Percentiles rank a stretch among this genome's conserved stretches.
phyloP scores from a whole-genome alignment of 441 rosid genomes.

The Macaranga tanarius region DNA sequence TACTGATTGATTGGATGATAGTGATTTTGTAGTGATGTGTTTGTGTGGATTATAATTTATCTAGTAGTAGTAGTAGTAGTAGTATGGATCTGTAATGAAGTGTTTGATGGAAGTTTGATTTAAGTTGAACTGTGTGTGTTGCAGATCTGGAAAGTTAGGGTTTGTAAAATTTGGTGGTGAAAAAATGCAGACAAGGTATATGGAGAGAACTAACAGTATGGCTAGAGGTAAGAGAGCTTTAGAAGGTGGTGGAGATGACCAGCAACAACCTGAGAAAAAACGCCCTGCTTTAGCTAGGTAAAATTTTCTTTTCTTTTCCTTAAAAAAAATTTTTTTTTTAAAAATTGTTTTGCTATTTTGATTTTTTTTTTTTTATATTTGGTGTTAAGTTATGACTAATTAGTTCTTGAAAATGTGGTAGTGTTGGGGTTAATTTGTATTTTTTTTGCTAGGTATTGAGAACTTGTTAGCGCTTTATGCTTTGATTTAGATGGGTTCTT shows the following conservation, averaged over 20 bases:
- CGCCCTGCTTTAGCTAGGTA: constrained; percentile 97
- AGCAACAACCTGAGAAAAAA: constrained; percentile 72
- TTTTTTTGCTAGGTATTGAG: background rate
- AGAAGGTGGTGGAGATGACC: constrained; percentile 56
- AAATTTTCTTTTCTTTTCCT: background rate
- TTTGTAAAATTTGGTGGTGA: constrained; percentile 22
- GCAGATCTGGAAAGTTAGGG: constrained; percentile 58
- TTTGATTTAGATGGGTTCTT: background rate
- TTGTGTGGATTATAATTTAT: background rate
- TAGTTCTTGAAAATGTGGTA: background rate
- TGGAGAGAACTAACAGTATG: constrained; percentile 85
- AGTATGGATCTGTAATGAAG: background rate
- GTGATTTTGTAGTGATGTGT: background rate
- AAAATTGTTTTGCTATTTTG: background rate
- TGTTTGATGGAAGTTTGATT: background rate
- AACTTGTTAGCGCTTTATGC: no score
- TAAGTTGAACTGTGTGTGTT: constrained; percentile 15
- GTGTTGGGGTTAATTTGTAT: no score
- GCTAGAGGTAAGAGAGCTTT: constrained; percentile 81
- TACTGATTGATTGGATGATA: background rate
- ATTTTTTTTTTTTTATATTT: background rate
- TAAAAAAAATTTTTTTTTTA: no score
- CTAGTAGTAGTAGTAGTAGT: no score
- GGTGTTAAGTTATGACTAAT: background rate
- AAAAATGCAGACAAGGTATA: constrained; percentile 69